These are phyloP conservation scores for Alternaria tenuissima DNA, from an alignment of 2,329 filamentous ascomycete genomes.

Conservation along the genomic window DNA sequence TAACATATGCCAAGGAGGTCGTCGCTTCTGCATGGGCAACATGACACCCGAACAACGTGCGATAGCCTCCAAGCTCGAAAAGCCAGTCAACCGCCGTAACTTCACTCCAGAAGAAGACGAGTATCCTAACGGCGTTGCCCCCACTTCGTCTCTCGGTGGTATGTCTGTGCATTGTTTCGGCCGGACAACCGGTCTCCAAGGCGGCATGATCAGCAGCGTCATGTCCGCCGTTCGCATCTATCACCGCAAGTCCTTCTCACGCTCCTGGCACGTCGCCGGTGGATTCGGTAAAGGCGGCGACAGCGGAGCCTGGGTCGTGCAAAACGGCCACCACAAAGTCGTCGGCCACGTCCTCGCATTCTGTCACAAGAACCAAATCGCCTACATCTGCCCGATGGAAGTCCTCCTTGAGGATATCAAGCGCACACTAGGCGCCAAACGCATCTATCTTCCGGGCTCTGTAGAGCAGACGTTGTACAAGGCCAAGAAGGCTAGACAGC, in stretches of 20 bases:
- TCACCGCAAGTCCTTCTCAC: conserved; percentile 80
- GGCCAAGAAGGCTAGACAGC: conserved; percentile 17
- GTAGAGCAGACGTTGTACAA: conserved; percentile 35
- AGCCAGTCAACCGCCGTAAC: conserved; percentile 46
- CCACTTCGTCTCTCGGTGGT: conserved; percentile 71
- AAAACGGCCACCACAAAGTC: conserved; percentile 77
- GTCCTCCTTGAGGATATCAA: conserved; percentile 86
- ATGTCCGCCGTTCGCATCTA: conserved; percentile 88
- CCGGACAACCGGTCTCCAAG: conserved; percentile 83
- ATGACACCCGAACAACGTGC: conserved; percentile 38
- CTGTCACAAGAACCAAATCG: conserved; percentile 79
- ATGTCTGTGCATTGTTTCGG: conserved; percentile 87
- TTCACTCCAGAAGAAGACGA: conserved; percentile 51
- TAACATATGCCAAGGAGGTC: conserved; percentile 72
- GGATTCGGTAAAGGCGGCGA: conserved; percentile 81
- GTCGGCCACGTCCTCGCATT: conserved; percentile 92
- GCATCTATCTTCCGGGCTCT: conserved; percentile 74
- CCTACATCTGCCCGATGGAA: conserved; percentile 96
- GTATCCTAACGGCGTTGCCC: conserved; percentile 67
- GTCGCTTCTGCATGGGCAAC: conserved; percentile 45
- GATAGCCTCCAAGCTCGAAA: conserved; percentile 44
- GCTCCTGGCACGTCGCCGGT: conserved; percentile 70
- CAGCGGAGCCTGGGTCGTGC: conserved; percentile 91
- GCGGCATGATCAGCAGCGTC: conserved; percentile 77
- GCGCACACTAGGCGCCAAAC: conserved; percentile 73